Percentiles rank a stretch among this genome's conserved stretches.
Conservation (phyloP, 2,329 filamentous ascomycete genomes). For the Proliferodiscus dingleyae region DNA sequence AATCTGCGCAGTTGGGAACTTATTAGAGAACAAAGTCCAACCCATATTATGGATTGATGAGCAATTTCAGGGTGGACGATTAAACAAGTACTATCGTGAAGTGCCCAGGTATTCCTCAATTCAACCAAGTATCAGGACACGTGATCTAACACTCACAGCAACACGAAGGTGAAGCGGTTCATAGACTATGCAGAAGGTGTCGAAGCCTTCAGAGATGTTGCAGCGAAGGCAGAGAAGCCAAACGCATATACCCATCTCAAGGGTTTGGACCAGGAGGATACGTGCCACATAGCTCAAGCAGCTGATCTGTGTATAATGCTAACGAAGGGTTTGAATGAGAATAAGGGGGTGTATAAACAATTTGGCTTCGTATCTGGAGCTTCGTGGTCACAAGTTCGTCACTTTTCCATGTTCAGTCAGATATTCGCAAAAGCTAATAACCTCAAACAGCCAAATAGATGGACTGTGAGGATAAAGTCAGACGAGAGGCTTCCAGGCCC, state of each 20-base stretch:
- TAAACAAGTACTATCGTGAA: constrained; percentile 52
- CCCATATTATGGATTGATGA: constrained; percentile 57
- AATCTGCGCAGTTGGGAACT: constrained; percentile 55
- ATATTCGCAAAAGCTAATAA: constrained; percentile 1
- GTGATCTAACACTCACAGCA: constrained; percentile 33
- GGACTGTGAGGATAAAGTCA: constrained; percentile 33
- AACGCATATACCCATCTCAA: constrained; percentile 52
- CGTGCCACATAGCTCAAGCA: constrained; percentile 52
- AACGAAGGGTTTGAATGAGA: constrained; percentile 38
- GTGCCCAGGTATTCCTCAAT: constrained; percentile 42
- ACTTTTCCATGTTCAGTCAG: not conserved
- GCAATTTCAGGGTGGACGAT: constrained; percentile 47
- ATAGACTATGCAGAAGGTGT: constrained; percentile 51
- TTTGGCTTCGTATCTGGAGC: constrained; percentile 37
- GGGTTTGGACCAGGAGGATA: constrained; percentile 49
- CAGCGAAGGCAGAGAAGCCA: constrained; percentile 40
- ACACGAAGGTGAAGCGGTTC: constrained; percentile 58
- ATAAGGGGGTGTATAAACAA: constrained; percentile 36
- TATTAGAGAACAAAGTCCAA: constrained; percentile 48
- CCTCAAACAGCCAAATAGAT: constrained; percentile 23
- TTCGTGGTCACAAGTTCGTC: constrained; percentile 33
- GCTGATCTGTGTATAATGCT: constrained; percentile 49
- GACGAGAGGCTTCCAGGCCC: constrained; percentile 7
- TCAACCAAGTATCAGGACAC: constrained; percentile 1
- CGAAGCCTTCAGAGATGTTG: constrained; percentile 47